phyloP scores from a whole-genome alignment of 768 basidiomycete species.

The Lactarius deliciosus region DNA sequence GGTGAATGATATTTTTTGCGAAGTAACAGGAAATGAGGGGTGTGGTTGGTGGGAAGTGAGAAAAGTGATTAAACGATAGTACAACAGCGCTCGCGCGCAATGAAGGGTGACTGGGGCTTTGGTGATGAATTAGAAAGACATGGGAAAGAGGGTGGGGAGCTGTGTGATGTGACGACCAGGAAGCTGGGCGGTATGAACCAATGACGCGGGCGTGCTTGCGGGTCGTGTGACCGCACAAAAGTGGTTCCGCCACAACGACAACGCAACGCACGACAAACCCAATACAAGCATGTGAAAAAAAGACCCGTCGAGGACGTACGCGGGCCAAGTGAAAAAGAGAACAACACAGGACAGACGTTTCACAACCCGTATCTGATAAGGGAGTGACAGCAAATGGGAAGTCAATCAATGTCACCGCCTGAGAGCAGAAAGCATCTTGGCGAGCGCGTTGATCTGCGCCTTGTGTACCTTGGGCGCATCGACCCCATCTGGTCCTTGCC shows the following conservation, averaged over 20 bases:
- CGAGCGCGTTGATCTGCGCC: conserved; percentile 85
- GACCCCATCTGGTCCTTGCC: conserved; percentile 37
- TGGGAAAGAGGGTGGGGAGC: background rate
- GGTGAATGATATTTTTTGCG: background rate
- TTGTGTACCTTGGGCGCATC: conserved; percentile 80
- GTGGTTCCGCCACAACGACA: background rate
- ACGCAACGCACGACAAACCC: background rate
- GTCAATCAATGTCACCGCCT: conserved; percentile 45
- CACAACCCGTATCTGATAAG: background rate
- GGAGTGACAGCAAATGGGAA: conserved; percentile 1
- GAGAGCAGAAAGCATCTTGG: conserved; percentile 87
- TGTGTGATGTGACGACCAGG: background rate
- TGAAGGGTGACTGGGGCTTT: background rate
- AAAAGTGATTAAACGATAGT: conserved; percentile 6
- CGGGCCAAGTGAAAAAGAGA: too few relatives aligned
- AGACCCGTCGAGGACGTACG: too few relatives aligned
- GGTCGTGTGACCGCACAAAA: background rate
- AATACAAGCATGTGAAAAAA: background rate
- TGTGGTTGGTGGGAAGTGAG: background rate
- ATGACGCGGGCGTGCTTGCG: background rate
- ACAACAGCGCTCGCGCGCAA: conserved; percentile 18
- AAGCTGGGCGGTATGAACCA: background rate
- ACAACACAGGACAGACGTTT: background rate
- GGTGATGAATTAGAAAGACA: background rate
- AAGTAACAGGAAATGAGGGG: background rate